These are phyloP conservation scores for Phylloporus scabripes DNA, from an alignment of 768 basidiomycete genomes.

Conservation along the genomic window DNA sequence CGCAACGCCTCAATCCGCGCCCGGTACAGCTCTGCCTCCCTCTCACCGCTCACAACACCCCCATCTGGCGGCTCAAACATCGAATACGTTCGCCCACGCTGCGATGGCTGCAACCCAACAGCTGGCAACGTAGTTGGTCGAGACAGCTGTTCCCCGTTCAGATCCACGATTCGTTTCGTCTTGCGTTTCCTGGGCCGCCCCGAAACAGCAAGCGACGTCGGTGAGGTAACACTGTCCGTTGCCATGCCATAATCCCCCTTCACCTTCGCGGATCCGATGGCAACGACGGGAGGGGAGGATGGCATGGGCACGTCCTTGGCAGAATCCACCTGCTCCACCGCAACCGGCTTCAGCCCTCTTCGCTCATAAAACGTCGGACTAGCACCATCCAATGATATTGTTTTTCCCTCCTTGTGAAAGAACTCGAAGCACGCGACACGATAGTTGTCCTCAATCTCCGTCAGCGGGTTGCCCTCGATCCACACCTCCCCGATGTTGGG, in stretches of 20 bases:
- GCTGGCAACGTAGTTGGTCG: neutral
- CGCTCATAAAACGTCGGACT: conserved; percentile 68
- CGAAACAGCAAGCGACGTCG: conserved; percentile 40
- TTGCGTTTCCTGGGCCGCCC: conserved; percentile 53
- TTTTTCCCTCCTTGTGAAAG: conserved; percentile 82
- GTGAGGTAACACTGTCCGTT: conserved; percentile 28
- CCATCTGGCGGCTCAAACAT: conserved; percentile 50
- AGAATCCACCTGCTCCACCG: conserved; percentile 49
- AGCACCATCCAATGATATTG: conserved; percentile 69
- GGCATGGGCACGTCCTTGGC: conserved; percentile 44
- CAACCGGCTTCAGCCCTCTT: conserved; percentile 45
- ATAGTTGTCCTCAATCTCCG: conserved; percentile 63
- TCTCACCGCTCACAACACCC: conserved; percentile 2
- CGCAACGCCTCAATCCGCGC: conserved; percentile 76
- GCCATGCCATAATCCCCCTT: conserved; percentile 12
- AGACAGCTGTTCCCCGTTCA: conserved; percentile 43
- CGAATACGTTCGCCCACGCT: conserved; percentile 24
- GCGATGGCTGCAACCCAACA: conserved; percentile 7
- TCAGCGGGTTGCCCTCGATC: conserved; percentile 81
- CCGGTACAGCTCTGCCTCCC: conserved; percentile 67
- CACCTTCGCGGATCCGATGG: conserved; percentile 40
- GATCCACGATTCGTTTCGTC: conserved; percentile 72
- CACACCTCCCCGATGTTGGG: conserved; percentile 78
- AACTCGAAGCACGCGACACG: conserved; percentile 75
- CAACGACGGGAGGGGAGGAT: conserved; percentile 55